phyloP scores from a whole-genome alignment of 805 yeast genomes.

The Candida ovalis region DNA sequence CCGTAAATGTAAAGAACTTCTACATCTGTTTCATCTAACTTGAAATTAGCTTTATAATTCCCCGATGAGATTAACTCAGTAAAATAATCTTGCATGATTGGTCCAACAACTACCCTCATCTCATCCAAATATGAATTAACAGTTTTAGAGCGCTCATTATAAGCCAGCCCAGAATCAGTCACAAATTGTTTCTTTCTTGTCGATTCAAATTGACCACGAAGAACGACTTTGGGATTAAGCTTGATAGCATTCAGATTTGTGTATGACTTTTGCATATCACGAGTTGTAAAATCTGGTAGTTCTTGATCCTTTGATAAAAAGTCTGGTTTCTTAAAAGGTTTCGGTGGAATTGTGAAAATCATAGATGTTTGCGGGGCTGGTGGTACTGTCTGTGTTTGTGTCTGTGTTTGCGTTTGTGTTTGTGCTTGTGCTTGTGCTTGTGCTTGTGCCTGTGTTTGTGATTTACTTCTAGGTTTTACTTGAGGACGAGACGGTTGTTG shows the following conservation, averaged over 20 bases:
- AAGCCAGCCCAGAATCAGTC: not conserved
- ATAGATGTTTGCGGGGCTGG: not conserved
- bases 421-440: not conserved
- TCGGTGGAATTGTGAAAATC: not conserved
- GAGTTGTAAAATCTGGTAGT: not conserved
- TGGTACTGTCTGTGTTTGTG: too few species aligned
- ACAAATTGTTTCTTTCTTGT: conserved; percentile 1
- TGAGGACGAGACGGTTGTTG: not conserved
- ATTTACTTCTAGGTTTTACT: not conserved
- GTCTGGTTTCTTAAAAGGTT: not conserved
- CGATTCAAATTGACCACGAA: not conserved
- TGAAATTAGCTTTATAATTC: conserved; percentile 4
- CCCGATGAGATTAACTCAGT: not conserved
- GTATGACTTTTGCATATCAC: conserved; percentile 1
- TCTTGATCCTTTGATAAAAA: not conserved
- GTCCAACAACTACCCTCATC: not conserved
- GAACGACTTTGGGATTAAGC: conserved; percentile 1
- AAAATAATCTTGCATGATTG: not conserved
- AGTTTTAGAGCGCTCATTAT: not conserved
- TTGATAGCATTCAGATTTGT: conserved; percentile 3
- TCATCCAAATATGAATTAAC: conserved; percentile 1
- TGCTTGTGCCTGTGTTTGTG: not conserved
- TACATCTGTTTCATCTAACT: conserved; percentile 41
- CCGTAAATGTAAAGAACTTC: conserved; percentile 60
- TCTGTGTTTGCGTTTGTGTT: too few species aligned